A percentile compares a stretch with the other conserved stretches of the same genome.
These are phyloP conservation scores for Ceratocystis variospora DNA, from an alignment of 2,329 filamentous ascomycete genomes.

Conservation along the genomic window DNA sequence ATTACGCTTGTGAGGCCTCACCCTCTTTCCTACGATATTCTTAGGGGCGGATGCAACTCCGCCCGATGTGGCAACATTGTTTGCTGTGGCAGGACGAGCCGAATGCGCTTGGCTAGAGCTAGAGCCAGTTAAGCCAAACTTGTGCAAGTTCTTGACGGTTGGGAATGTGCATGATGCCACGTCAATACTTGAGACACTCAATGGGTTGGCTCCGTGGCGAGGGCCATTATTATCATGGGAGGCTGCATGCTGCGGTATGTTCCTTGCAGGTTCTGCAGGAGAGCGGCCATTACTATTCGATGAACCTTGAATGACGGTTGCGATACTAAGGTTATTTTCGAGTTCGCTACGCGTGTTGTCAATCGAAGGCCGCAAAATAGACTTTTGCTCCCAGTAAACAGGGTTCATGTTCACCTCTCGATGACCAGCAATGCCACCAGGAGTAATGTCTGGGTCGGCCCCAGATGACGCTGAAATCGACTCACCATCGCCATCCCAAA, in stretches of 20 bases:
- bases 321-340: neutral
- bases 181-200: slow-evolving; percentile 46
- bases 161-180: slow-evolving; percentile 52
- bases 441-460: slow-evolving; percentile 51
- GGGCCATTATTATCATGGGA: neutral
- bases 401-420: slow-evolving; percentile 33
- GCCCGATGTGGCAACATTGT: slow-evolving; percentile 28
- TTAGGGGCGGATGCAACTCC: slow-evolving; percentile 46
- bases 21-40: slow-evolving; percentile 43
- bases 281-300: slow-evolving; percentile 4
- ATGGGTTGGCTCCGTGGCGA: slow-evolving; percentile 27
- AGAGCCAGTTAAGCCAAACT: slow-evolving; percentile 12
- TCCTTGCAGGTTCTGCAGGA: neutral
- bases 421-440: slow-evolving; percentile 58
- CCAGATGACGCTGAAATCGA: slow-evolving; percentile 35
- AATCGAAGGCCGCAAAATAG: slow-evolving; percentile 4
- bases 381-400: neutral
- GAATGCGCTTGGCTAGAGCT: slow-evolving; percentile 23
- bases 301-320: slow-evolving; percentile 8
- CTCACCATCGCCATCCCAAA: slow-evolving; percentile 68
- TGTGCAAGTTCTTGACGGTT: slow-evolving; percentile 33
- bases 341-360: slow-evolving; percentile 12
- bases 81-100: slow-evolving; percentile 32
- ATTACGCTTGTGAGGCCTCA: slow-evolving; percentile 64
- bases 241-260: neutral